These are phyloP conservation scores for Phytophthora fragariae DNA, from an alignment of 352 stramenopile species.

Conservation along the genomic window DNA sequence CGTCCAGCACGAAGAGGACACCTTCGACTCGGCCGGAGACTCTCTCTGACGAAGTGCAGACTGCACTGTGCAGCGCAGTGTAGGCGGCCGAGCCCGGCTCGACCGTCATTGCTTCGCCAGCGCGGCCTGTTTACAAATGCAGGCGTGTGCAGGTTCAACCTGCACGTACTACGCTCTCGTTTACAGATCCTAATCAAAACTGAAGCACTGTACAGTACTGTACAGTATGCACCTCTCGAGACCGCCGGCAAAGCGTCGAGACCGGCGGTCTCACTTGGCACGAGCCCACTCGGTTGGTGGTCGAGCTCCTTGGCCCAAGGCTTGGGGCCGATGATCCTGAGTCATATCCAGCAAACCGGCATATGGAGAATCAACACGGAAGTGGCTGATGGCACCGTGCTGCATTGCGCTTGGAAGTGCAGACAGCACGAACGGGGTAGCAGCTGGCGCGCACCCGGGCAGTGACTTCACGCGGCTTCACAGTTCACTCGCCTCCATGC, in stretches of 20 bases:
- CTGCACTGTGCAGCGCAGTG: neutral
- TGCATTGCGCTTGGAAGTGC: constrained; percentile 21
- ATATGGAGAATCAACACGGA: constrained; percentile 16
- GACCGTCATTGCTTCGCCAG: neutral
- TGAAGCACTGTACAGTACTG: constrained; percentile 14
- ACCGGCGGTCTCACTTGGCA: constrained; percentile 19
- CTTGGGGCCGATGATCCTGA: neutral
- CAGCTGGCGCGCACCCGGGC: constrained; percentile 11
- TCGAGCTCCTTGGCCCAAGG: neutral
- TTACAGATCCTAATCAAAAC: constrained; percentile 34
- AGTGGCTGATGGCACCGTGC: neutral
- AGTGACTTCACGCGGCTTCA: constrained; percentile 14
- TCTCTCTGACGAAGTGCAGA: neutral
- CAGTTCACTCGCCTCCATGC: constrained; percentile 2
- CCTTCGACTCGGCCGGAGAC: neutral
- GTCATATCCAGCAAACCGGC: constrained; percentile 11
- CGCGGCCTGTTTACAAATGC: neutral
- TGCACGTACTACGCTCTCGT: constrained; percentile 2
- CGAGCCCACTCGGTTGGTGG: neutral
- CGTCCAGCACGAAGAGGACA: constrained; percentile 21
- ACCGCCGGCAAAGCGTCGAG: constrained; percentile 28
- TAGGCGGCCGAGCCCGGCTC: neutral
- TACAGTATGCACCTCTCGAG: constrained; percentile 18
- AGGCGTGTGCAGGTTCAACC: neutral
- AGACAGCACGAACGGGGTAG: constrained; percentile 21